Base-by-base conservation (phyloP, 148 eudicot species). In the Diospyros lotus region DNA sequence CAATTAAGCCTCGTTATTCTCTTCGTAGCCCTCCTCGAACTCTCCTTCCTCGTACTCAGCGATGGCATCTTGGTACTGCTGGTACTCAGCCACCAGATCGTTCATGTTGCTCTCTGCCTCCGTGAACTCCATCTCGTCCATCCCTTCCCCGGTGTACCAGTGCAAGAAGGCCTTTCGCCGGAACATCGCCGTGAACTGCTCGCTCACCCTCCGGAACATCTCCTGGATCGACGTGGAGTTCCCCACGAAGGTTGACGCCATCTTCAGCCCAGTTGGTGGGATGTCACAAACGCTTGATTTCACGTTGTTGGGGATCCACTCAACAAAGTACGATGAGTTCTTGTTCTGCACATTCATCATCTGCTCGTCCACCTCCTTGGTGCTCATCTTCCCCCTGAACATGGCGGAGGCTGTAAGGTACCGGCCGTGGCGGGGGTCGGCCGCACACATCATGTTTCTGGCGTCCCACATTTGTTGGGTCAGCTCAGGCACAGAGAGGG, bases 381-480 rank as follows among this genome's bases (percentile, higher is more conserved):
- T 90, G 85, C 95, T 90, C 96, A 91, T 91, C 71, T 91, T 91
- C 0, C 95, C 96, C 3, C 96, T 62, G 81, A 89, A 89, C 89
- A 91, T 84, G 75, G 96, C 96, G 1, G 96, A 91, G 71, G 96
- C 96, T 14, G 96, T 91, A 9, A 91, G 83, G 82, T 91, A 91
- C 10, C 96, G 87, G 1, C 96, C 96, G 9, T 89, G 96, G 13
- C 93, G 87, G 0, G 96, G 96, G 66, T 91, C 96, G 5, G 96
- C 96, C 5, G 96, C 96, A 6, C 96, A 91, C 96, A 91, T 91
- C 96, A 91, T 91, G 88, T 91, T 91, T 83, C 88, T 91, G 46
- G 97, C 76, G 40, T 91, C 93, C 97, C 97, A 91, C 97, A 92
- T 92, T 62, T 92, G 97, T 66, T 89, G 94, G 3, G 94, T 89